Evolutionary conservation across 306 rosid genomes (phyloP).

Genomic region (Rubus idaeus): DNA sequence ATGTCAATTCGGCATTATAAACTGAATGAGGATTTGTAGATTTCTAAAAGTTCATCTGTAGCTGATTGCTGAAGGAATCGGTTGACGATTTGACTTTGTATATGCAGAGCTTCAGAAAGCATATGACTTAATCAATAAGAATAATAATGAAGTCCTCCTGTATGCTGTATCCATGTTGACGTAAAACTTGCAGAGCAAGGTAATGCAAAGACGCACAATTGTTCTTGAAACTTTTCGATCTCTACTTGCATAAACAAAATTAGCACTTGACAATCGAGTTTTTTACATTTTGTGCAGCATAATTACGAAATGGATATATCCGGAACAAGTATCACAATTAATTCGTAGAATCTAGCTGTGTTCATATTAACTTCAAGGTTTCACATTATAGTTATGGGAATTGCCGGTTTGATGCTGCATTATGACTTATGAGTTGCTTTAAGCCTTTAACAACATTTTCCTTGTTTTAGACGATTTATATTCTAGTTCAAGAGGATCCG

Average conservation of each 20-base stretch:
- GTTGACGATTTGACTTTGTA: background rate
- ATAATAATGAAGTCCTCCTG: conserved; percentile 62
- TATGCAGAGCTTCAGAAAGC: conserved; percentile 65
- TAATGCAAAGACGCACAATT: conserved; percentile 16
- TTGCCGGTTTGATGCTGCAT: background rate
- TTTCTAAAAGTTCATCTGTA: background rate
- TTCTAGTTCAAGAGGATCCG: background rate
- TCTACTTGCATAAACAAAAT: background rate
- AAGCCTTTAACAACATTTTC: background rate
- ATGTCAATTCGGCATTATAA: conserved; percentile 69
- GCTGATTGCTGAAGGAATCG: background rate
- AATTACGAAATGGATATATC: background rate
- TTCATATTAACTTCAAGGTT: background rate
- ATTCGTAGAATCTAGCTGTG: background rate
- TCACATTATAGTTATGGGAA: background rate
- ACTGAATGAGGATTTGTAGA: background rate
- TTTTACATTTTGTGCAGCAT: conserved; percentile 41
- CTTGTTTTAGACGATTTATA: background rate
- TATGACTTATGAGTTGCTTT: conserved; percentile 1
- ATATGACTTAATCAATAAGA: conserved; percentile 82
- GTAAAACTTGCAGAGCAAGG: conserved; percentile 67
- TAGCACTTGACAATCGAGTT: background rate
- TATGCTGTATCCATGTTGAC: conserved; percentile 54
- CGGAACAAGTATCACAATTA: background rate
- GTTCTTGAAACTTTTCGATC: background rate